Evolutionary conservation across 495 filamentous ascomycete species (phyloP), one percentile per base, ranked within the genome.

Genomic region (Hypoxylon lenormandii): DNA sequence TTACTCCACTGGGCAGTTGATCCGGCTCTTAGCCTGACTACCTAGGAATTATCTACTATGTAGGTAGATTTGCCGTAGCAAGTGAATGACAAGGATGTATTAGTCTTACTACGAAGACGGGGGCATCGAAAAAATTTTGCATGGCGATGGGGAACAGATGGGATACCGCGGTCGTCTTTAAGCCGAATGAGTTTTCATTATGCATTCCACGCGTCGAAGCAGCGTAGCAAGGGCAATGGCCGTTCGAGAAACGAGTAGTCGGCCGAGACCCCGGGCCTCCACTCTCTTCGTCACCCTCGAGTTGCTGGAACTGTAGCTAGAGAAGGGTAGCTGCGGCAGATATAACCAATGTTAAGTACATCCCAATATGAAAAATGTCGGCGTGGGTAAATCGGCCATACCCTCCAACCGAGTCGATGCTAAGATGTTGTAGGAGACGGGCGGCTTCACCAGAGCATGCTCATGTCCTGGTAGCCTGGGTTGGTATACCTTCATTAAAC

Each of bases 1-100:
- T 65, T 52, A 38, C 54, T 66, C 23, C 37, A 55, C 63, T 53
- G 19, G 48, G 63, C 18, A 54, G 30, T 59, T 66, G 33, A 40
- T 38, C 54, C 63, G 63, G 26, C 37, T 12, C 21, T 56, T 38
- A 50, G 42, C 48, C 51, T 33, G 10, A 33, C 30, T 49, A 36
- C 51, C 52, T 43, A 46, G 22, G 42, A 48, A 42, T 30, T 40
- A 28, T 12, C 16, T 52, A 42, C 40, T 40, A 28, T 12, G 11
- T 52, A 50, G 36, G 40, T n/a, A 42, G 36, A 43, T 56, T 55
- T 11, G 43, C 33, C 33, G 4, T 19, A n/a, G 36, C 37, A 16
- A 33, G 15, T 45, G 37, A 37, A 21, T 45, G 60, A 40, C 51
- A 64, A 50, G 60, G 60, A 10, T 48, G 5, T 30, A 21, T 26